Evolutionary conservation across 2,329 filamentous ascomycete genomes (phyloP).

Genomic region (Mycocentrospora acerina): DNA sequence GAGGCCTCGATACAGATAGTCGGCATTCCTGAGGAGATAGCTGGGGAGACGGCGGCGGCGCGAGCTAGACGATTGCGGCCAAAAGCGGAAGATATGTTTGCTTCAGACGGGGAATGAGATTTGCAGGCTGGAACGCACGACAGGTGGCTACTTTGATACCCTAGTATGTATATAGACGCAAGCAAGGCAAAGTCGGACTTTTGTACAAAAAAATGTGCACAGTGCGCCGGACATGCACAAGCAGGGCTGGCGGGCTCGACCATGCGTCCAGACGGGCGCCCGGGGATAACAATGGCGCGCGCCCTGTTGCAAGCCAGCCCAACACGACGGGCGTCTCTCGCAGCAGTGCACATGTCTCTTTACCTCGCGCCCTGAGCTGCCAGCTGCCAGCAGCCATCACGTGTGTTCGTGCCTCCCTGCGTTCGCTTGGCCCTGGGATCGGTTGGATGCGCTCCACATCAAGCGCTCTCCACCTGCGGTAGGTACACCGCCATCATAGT

Average conservation of each 20-base stretch:
- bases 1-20: constrained; percentile 1
- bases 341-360: too few relatives aligned
- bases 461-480: constrained; percentile 8
- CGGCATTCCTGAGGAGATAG: constrained; percentile 12
- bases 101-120: constrained; percentile 29
- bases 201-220: too few relatives aligned
- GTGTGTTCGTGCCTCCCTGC: constrained; percentile 8
- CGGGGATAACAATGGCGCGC: too few relatives aligned
- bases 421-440: constrained; percentile 16
- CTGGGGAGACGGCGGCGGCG: constrained; percentile 39
- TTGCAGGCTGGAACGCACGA: not conserved
- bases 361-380: too few relatives aligned
- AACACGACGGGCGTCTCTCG: too few relatives aligned
- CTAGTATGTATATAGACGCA: constrained; percentile 6
- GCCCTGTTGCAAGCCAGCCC: too few relatives aligned
- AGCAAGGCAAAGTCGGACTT: too few relatives aligned
- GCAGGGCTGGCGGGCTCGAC: too few relatives aligned
- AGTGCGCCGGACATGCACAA: too few relatives aligned
- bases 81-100: constrained; percentile 45
- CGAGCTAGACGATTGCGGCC: constrained; percentile 38
- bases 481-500: constrained; percentile 8
- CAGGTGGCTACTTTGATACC: too few relatives aligned
- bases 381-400: constrained; percentile 1
- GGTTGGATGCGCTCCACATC: constrained; percentile 4
- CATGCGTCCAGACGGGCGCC: too few relatives aligned